These are phyloP conservation scores for Coprinopsis cinerea DNA, from an alignment of 768 basidiomycete species.

Conservation along the genomic window DNA sequence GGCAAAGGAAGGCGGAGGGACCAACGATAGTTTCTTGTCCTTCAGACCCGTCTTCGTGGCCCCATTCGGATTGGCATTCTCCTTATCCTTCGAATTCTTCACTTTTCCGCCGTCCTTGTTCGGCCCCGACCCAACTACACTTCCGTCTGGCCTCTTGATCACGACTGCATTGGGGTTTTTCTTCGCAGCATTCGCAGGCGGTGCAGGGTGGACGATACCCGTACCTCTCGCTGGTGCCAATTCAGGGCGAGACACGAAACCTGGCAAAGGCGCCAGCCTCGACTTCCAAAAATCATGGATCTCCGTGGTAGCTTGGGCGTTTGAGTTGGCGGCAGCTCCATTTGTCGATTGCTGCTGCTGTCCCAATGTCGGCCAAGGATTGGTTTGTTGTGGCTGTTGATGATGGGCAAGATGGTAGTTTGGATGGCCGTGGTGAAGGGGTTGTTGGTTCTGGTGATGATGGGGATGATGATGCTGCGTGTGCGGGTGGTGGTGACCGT, in stretches of 20 bases:
- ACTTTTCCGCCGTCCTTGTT: not conserved
- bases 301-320: not conserved
- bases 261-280: slow-evolving; percentile 7
- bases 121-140: not conserved
- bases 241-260: slow-evolving; percentile 6
- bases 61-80: not conserved
- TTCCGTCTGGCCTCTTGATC: not conserved
- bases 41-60: not conserved
- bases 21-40: not conserved
- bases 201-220: too few relatives aligned
- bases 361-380: not conserved
- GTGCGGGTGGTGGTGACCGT: not conserved
- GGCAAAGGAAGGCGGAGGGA: slow-evolving; percentile 2
- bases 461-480: not conserved
- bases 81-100: not conserved
- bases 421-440: not conserved
- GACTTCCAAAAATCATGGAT: slow-evolving; percentile 9
- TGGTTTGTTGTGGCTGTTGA: not conserved
- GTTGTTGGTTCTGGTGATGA: not conserved
- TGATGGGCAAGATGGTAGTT: not conserved
- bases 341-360: not conserved
- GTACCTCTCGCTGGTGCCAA: not conserved
- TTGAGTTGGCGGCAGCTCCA: not conserved
- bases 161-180: not conserved
- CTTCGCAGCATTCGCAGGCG: not conserved